Conservation (phyloP, 345 rosid genomes). For the Mangifera indica region DNA sequence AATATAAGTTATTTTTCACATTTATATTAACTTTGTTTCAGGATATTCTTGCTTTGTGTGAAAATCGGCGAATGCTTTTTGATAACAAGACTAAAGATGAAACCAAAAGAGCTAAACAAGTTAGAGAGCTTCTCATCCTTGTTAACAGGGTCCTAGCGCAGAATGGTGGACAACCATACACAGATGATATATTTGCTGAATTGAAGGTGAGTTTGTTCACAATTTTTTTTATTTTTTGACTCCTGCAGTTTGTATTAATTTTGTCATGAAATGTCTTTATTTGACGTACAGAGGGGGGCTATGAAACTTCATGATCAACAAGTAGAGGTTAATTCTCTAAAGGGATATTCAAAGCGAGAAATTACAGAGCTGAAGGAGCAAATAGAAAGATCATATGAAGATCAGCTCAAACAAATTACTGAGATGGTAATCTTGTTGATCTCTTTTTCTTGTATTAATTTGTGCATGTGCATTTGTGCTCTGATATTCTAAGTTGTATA, state of each 20-base stretch:
- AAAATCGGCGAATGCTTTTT: conserved; percentile 61
- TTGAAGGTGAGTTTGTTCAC: conserved; percentile 47
- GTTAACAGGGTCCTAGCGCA: conserved; percentile 47
- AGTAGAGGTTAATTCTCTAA: conserved; percentile 51
- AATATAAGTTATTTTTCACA: not conserved
- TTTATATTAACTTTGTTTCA: conserved; percentile 17
- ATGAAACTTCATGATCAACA: conserved; percentile 64
- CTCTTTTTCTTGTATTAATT: not conserved
- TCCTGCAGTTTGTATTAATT: not conserved
- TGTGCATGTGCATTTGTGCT: too few species aligned
- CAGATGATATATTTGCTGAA: too few species aligned
- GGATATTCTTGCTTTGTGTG: conserved; percentile 68
- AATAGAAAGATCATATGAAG: conserved; percentile 55
- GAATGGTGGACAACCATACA: conserved; percentile 73
- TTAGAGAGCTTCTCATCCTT: conserved; percentile 62
- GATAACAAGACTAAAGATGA: conserved; percentile 77
- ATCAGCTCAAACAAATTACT: conserved; percentile 61
- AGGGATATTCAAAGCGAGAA: conserved; percentile 58
- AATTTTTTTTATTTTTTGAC: not conserved
- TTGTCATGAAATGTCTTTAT: not conserved
- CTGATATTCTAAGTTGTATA: not conserved
- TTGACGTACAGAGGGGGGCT: conserved; percentile 55
- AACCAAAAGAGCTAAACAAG: conserved; percentile 52
- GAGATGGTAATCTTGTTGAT: conserved; percentile 46
- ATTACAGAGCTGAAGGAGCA: conserved; percentile 58